Evolutionary conservation across 768 basidiomycete species (phyloP), one percentile per base, ranked within the genome.

Genomic region (Calocera viscosa): DNA sequence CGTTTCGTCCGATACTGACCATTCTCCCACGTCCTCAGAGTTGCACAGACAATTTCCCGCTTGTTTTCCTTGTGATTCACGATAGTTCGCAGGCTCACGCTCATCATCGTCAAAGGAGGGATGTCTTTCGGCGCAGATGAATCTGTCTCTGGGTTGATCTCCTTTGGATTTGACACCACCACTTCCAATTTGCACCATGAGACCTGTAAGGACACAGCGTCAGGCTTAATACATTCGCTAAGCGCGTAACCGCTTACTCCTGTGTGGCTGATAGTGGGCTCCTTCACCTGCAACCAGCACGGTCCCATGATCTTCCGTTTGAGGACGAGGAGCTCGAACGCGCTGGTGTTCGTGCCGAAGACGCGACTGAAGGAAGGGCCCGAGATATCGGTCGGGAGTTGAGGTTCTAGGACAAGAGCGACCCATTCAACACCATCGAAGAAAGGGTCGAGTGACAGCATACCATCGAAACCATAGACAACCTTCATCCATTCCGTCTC

Each of bases 291-390:
- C 49, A 99, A 79, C 96, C 96, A 99, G 74, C 96, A 98, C 0
- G 96, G 94, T 0, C 96, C 96, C 94, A 97, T 97, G 67, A 98
- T 96, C 78, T 94, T 96, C 34, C 94, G 86, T 76, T 98, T 98
- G 53, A 98, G 71, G 1, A 94, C 94, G 22, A 99, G 83, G 11
- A 92, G 79, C 74, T 98, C 96, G 71, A 99, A 99, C 0, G 95
- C 89, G 65, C 80, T 91, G 3, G 94, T 95, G 70, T 86, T 94
- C 1, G 94, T 89, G 14, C 96, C 96, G 71, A 98, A 89, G 12
- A 98, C 86, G 67, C 84, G 85, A 35, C 85, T 81, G 74, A 97
- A 94, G 64, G 90, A 94, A 10, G 90, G 86, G 60, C 90, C 92
- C 41, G 83, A 84, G 2, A 87, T 83, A 35, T 84, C 85, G 69